phyloP scores from a whole-genome alignment of 176 grass and related monocot genomes.

The Zea luxurians region DNA sequence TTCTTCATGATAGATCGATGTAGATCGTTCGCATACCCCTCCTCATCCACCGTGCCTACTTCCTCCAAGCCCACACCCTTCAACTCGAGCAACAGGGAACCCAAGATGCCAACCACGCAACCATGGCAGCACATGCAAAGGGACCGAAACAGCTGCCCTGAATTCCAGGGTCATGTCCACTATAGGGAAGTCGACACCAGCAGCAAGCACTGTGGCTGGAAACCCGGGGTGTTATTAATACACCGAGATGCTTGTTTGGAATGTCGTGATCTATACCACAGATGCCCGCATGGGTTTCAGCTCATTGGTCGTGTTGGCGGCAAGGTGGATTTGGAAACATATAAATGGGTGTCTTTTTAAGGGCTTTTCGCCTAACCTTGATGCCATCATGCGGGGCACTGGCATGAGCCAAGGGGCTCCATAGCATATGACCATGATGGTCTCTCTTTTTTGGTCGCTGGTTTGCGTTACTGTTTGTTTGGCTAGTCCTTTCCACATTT shows the following conservation, averaged over 20 bases:
- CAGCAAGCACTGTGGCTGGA: background rate
- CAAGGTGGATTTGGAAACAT: background rate
- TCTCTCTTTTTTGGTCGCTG: background rate
- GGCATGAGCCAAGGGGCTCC: background rate
- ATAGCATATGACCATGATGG: background rate
- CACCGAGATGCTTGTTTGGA: background rate
- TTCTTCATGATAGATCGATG: background rate
- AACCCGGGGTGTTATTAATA: background rate
- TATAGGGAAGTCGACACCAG: background rate
- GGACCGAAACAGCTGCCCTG: background rate
- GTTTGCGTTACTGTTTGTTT: background rate
- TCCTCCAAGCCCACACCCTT: background rate
- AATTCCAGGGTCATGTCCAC: background rate
- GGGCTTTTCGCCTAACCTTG: background rate
- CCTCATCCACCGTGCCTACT: background rate
- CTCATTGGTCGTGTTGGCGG: background rate
- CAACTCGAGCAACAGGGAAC: background rate
- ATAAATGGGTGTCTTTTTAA: background rate
- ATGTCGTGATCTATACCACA: background rate
- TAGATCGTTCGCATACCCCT: background rate
- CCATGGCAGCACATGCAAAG: background rate
- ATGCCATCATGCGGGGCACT: background rate
- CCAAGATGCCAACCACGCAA: background rate
- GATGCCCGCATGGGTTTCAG: background rate
- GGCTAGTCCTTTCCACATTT: background rate